Percentiles rank a stretch among this genome's conserved stretches.
These are phyloP conservation scores for Candida michaelii DNA, from an alignment of 805 yeast species.

Conservation along the genomic window DNA sequence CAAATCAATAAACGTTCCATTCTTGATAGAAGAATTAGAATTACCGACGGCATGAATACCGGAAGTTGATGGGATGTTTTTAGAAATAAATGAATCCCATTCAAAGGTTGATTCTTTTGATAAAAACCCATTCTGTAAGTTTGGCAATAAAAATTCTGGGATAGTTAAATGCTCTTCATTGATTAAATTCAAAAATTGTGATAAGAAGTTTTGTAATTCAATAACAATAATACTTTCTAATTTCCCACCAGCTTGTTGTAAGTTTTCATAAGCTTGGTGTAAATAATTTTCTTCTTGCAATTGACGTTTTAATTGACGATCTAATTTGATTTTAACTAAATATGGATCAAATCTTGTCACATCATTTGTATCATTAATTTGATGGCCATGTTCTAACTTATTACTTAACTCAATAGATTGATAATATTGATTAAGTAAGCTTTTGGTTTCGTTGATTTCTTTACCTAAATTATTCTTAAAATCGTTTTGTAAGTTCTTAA, in stretches of 20 bases:
- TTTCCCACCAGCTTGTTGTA: constrained; percentile 85
- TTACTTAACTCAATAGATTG: constrained; percentile 67
- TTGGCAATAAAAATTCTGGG: constrained; percentile 63
- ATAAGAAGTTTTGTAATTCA: constrained; percentile 81
- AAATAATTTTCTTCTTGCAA: constrained; percentile 80
- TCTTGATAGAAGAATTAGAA: constrained; percentile 24
- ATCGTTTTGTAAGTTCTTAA: constrained; percentile 77
- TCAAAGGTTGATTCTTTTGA: constrained; percentile 78
- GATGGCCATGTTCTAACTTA: constrained; percentile 30
- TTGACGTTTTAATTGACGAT: constrained; percentile 75
- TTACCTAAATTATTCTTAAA: constrained; percentile 73
- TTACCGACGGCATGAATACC: constrained; percentile 28
- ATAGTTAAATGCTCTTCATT: constrained; percentile 75
- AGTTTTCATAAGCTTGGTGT: constrained; percentile 83
- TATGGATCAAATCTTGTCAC: constrained; percentile 73
- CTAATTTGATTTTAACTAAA: constrained; percentile 66
- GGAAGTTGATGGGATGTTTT: constrained; percentile 50
- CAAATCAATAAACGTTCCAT: constrained; percentile 42
- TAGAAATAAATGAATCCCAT: constrained; percentile 81
- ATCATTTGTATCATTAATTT: constrained; percentile 11
- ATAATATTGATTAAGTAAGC: constrained; percentile 46
- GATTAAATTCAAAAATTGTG: constrained; percentile 66
- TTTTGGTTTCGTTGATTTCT: constrained; percentile 47
- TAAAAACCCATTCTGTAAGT: constrained; percentile 55
- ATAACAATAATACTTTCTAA: constrained; percentile 81